Base-by-base conservation (phyloP, 805 yeast species). In the Jamesozyma spencerorum region DNA sequence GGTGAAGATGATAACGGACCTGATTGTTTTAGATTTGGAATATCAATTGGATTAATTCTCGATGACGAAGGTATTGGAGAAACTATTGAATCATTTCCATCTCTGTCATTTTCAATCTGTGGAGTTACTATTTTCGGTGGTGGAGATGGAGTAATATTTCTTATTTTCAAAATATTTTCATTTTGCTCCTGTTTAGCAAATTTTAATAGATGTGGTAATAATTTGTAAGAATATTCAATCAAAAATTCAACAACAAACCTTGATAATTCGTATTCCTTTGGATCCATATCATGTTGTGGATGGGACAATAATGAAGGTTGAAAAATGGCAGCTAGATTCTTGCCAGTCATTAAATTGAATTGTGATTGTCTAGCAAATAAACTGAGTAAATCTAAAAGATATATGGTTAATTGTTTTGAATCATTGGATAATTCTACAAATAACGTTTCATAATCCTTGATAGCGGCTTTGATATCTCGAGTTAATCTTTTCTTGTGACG, bases 301-400 rank as follows among this genome's bases (percentile, higher is more conserved):
- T 90, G 97, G 8, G 94, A 83, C 39, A 92, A 68, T 14, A 92
- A 78, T n/a, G 95, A 84, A 3, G 98, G 97, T 64, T 92, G 98
- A 66, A 92, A 92, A 42, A 92, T 85, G 2, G 97, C 95, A 1
- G 97, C 95, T 47, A 92, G 67, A 58, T 92, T 92, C 51, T 86
- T 75, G 1, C 95, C 85, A 2, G 96, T 79, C 99, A 92, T 92
- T 47, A 85, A 68, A 58, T 88, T 92, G 44, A 75, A 75, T 37
- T 74, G 75, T 13, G 94, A 72, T 53, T 83, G 80, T 44, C 81
- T 76, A 33, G 87, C 82, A 53, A 92, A 94, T 65, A 87, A 74
- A 12, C 94, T 81, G 43, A 92, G 68, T 48, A 92, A 66, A 60
- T 92, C 98, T 46, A 92, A 64, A 18, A 92, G 74, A 65, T 92